These are phyloP conservation scores for Gamsiella multidivaricata DNA, from an alignment of 192 early-diverging fungal species.

Conservation along the genomic window DNA sequence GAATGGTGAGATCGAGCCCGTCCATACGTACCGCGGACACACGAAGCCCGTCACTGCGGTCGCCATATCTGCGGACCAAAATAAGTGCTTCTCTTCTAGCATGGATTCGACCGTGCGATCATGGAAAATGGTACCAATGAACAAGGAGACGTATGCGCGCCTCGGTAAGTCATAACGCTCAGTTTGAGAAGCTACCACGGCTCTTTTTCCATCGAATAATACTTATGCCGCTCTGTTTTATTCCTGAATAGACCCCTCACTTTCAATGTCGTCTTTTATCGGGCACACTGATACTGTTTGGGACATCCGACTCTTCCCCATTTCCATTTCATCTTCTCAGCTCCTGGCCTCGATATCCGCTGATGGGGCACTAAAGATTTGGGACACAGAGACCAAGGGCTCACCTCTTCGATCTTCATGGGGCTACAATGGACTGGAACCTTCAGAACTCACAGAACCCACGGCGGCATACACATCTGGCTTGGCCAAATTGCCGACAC, in stretches of 20 bases:
- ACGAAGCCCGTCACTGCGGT: constrained; percentile 74
- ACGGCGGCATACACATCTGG: constrained; percentile 42
- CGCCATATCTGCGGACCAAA: constrained; percentile 69
- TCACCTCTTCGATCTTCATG: constrained; percentile 63
- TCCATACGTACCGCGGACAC: constrained; percentile 84
- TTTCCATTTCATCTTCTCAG: constrained; percentile 56
- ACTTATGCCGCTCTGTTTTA: neutral
- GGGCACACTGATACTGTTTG: constrained; percentile 90
- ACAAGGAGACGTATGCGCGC: constrained; percentile 65
- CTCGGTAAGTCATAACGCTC: constrained; percentile 50
- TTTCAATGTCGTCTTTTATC: constrained; percentile 72
- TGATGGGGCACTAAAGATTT: constrained; percentile 86
- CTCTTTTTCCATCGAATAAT: too few species aligned
- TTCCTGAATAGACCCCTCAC: constrained; percentile 51
- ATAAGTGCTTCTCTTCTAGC: constrained; percentile 75
- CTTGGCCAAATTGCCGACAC: constrained; percentile 52
- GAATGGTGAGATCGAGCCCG: constrained; percentile 69
- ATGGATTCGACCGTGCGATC: constrained; percentile 79
- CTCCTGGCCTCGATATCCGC: constrained; percentile 79
- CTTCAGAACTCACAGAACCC: constrained; percentile 25
- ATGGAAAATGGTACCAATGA: constrained; percentile 71
- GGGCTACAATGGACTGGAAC: constrained; percentile 59
- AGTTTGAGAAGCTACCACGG: neutral
- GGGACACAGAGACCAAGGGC: constrained; percentile 69
- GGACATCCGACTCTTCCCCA: constrained; percentile 79